Percentiles rank a stretch among this genome's conserved stretches.
These are phyloP conservation scores for Trypanosoma mega DNA, from an alignment of 208 protist genomes.

Conservation along the genomic window DNA sequence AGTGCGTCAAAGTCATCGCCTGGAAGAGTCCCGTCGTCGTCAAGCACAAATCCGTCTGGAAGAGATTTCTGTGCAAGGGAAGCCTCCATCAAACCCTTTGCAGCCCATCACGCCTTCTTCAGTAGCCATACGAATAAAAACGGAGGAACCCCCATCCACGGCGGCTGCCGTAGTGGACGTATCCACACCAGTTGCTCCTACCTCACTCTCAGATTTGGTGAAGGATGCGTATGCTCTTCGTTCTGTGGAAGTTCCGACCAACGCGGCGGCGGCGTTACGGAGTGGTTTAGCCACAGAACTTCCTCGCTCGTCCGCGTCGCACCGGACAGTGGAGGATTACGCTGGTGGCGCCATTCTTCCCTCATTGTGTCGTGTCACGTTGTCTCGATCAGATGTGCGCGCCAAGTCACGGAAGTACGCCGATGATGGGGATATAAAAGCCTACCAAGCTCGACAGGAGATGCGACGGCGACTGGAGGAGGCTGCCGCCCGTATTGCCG, in stretches of 20 bases:
- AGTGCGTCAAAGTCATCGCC: constrained; percentile 30
- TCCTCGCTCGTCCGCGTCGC: neutral
- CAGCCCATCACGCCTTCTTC: no score
- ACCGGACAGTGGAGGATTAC: constrained; percentile 44
- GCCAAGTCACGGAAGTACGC: constrained; percentile 58
- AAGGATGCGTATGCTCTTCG: constrained; percentile 1
- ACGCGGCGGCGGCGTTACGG: neutral
- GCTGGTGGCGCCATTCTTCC: constrained; percentile 60
- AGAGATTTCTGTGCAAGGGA: no score
- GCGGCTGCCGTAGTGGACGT: no score
- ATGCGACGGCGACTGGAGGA: constrained; percentile 60
- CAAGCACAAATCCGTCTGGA: no score
- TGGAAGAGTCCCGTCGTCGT: constrained; percentile 35
- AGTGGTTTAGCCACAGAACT: neutral
- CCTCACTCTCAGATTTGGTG: neutral
- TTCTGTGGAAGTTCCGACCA: neutral
- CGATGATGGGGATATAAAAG: constrained; percentile 52
- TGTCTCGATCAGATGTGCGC: constrained; percentile 56
- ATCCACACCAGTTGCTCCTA: no score
- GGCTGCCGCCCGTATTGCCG: constrained; percentile 31
- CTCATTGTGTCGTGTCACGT: constrained; percentile 56
- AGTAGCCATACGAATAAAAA: no score
- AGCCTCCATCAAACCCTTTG: no score
- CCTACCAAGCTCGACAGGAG: constrained; percentile 35
- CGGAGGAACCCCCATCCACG: no score